Evolutionary conservation across 1,284 basidiomycete species (phyloP).

Genomic region (Cutaneotrichosporon arboriforme): DNA sequence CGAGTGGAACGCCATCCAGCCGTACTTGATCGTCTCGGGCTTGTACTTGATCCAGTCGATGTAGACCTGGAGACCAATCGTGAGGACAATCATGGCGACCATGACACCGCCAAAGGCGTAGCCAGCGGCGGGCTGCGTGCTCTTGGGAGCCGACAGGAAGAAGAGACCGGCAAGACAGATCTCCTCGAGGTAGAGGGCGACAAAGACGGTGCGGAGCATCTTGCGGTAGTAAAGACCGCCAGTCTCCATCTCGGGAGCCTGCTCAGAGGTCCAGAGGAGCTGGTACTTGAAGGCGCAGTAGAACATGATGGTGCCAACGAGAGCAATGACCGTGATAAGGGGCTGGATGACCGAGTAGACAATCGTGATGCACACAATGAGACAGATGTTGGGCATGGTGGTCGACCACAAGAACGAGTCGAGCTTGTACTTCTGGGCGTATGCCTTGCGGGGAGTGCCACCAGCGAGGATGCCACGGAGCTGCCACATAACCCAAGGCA

Average conservation of each 20-base stretch:
- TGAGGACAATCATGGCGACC: conserved; percentile 38
- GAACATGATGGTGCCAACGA: conserved; percentile 39
- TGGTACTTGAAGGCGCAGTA: conserved; percentile 48
- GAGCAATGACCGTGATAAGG: conserved; percentile 38
- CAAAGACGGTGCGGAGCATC: conserved; percentile 46
- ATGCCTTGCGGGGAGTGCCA: conserved; percentile 70
- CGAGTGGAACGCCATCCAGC: conserved; percentile 4
- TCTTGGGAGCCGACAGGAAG: conserved; percentile 39
- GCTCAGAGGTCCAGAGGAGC: conserved; percentile 46
- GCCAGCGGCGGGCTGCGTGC: conserved; percentile 29
- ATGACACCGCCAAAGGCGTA: conserved; percentile 45
- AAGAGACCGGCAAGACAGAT: conserved; percentile 46
- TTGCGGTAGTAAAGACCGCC: conserved; percentile 48
- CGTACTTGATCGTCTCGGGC: conserved; percentile 31
- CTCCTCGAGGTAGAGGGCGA: conserved; percentile 43
- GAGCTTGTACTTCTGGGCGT: conserved; percentile 40
- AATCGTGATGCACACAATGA: conserved; percentile 41
- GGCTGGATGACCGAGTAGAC: conserved; percentile 49
- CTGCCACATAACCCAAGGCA: conserved; percentile 72
- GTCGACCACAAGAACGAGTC: conserved; percentile 36
- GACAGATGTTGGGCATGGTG: conserved; percentile 39
- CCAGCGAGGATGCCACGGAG: conserved; percentile 78
- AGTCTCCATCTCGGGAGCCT: conserved; percentile 44
- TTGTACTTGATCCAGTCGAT: conserved; percentile 44
- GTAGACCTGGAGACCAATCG: conserved; percentile 40